Evolutionary conservation across 805 yeast genomes (phyloP), one percentile per base, ranked within the genome.

Genomic region (Starmerella etchellsii): DNA sequence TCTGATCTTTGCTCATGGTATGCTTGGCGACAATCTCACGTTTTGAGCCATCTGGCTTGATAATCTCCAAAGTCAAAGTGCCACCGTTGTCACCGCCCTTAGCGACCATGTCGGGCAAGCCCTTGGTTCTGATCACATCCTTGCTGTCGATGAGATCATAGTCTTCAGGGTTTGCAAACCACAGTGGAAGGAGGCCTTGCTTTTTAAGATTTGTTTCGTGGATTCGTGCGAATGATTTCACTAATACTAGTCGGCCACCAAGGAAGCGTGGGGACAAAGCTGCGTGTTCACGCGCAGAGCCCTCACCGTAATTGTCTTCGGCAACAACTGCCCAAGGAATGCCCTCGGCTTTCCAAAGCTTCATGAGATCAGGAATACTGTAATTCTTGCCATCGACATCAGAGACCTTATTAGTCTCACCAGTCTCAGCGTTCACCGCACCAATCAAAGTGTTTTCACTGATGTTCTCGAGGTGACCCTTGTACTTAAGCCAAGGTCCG

Each of bases 231-330:
- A 88, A 88, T 9, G 96, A 87, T 64, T 87, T 88, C 54, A 83
- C 94, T 47, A 88, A 67, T 48, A 88, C 80, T 49, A 85, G 74
- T 43, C 78, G 65, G 48, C 98, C 97, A 46, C 96, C 97, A 34
- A 91, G 70, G 68, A 82, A 91, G 64, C 93, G 74, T 42, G 97
- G 98, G 26, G 91, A 83, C 52, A 91, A 69, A 14, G 97, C 97
- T 34, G 98, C 98, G 57, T 88, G 98, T 63, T 88, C 98, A 73
- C 98, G 81, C 25, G 98, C 96, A 37, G 96, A 87, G 55, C 98
- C 98, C 68, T 88, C 98, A 65, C 98, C 98, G 58, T 88, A 91
- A 65, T 88, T 88, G 60, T 91, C 95, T 62, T 91, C 98, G 40
- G 96, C 97, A 49, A 91, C 80, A 34, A 91, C 96, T 51, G 76